These are phyloP conservation scores for Apocynum venetum DNA, from an alignment of 257 asterid genomes.

Conservation along the genomic window DNA sequence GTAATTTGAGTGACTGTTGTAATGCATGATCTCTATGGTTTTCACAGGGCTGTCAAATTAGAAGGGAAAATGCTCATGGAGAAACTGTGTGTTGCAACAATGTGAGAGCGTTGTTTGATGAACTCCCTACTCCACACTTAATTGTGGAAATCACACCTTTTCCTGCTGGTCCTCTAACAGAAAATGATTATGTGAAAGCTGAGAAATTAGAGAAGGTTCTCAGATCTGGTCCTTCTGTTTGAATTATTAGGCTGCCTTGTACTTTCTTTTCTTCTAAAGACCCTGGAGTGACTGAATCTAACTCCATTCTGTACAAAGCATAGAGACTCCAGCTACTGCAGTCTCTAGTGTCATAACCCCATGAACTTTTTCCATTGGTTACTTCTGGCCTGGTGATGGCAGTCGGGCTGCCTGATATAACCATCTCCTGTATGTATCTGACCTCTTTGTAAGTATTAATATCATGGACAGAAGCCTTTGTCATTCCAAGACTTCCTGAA, in stretches of 20 bases:
- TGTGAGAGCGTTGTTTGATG: constrained; percentile 89
- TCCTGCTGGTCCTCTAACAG: constrained; percentile 83
- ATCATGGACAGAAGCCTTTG: background rate
- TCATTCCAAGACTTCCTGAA: background rate
- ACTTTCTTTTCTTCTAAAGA: background rate
- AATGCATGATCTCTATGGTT: background rate
- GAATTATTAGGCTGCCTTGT: constrained; percentile 10
- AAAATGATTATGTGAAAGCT: constrained; percentile 77
- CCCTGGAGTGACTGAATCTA: background rate
- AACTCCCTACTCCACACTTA: constrained; percentile 92
- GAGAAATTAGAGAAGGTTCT: constrained; percentile 89
- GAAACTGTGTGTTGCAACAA: constrained; percentile 93
- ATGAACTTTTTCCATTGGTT: background rate
- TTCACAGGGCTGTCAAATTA: constrained; percentile 83
- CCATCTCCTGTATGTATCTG: constrained; percentile 7
- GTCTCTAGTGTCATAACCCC: background rate
- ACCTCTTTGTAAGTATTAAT: constrained; percentile 13
- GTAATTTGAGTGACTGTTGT: background rate
- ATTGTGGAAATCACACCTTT: constrained; percentile 77
- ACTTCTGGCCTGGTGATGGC: background rate
- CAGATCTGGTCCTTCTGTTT: constrained; percentile 72
- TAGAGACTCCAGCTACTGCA: background rate
- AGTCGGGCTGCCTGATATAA: background rate
- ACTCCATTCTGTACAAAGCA: background rate
- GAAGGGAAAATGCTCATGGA: constrained; percentile 95